Conservation (phyloP, 306 rosid genomes). For the Rosa persica region DNA sequence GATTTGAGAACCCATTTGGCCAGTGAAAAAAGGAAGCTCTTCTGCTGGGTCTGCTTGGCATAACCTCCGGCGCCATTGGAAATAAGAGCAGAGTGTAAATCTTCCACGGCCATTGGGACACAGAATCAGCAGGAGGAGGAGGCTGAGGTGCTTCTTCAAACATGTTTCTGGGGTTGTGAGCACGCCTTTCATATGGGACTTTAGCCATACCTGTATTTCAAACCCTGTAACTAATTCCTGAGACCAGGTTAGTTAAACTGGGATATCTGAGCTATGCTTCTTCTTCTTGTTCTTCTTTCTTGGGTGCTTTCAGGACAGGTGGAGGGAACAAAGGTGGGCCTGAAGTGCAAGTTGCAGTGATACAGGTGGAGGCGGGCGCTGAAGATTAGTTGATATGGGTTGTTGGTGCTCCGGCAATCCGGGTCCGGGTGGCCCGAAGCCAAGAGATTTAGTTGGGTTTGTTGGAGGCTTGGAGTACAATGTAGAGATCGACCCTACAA, state of each 20-base stretch:
- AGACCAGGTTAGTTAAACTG: background rate
- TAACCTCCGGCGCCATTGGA: conserved; percentile 4
- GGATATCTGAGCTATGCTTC: background rate
- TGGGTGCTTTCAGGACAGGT: background rate
- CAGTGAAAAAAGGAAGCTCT: conserved; percentile 19
- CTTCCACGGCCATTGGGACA: background rate
- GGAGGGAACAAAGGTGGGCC: background rate
- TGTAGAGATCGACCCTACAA: no score
- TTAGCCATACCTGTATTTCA: conserved; percentile 3
- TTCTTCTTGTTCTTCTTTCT: background rate
- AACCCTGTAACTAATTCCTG: background rate
- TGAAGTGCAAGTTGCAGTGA: background rate
- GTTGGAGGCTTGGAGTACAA: no score
- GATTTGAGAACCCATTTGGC: conserved; percentile 44
- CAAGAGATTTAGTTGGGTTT: background rate
- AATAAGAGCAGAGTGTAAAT: conserved; percentile 3
- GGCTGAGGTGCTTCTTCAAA: background rate
- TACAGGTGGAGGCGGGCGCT: background rate
- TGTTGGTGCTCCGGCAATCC: background rate
- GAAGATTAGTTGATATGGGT: background rate
- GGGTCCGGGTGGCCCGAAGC: background rate
- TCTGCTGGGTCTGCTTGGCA: background rate
- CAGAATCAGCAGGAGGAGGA: background rate
- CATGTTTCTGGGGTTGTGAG: background rate
- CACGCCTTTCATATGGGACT: background rate